Evolutionary conservation across 352 stramenopile species (phyloP), one percentile per base, ranked within the genome.

Genomic region (Phytophthora pinifolia): DNA sequence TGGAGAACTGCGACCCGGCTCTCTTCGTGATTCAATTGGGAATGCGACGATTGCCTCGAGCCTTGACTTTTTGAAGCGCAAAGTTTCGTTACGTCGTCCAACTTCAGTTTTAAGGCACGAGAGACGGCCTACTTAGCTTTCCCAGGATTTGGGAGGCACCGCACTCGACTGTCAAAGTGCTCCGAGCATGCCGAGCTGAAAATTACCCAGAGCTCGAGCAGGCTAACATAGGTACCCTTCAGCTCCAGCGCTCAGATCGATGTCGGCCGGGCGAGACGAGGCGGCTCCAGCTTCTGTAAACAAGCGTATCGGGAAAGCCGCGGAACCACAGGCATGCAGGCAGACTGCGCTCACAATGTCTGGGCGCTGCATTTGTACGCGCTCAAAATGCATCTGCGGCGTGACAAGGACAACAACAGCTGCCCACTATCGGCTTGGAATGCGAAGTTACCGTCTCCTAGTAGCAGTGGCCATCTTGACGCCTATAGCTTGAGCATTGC

Each of bases 81-180:
- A n/a, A n/a, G n/a, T n/a, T n/a, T n/a, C n/a, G n/a, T n/a, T n/a
- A n/a, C n/a, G n/a, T n/a, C n/a, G n/a, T n/a, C n/a, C n/a, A n/a
- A 62, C 59, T 61, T 66, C 50, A 66, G 58, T 61, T 66, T 66
- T 62, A 37, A 56, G 53, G 41, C 35, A 48, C 12, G 41, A 53
- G 52, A 65, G 44, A 51, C 22, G 47, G 52, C 22, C 38, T 48
- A 52, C 4, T 34, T 27, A 30, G 43, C 18, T 48, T 37, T 46
- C 27, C 13, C 17, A 32, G 14, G 46, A 50, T 58, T 55, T 39
- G 55, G 55, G 33, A 52, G 32, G 48, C 17, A 50, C 43, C 33
- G 34, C 45, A 62, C 54, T 56, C 30, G 44, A 55, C 54, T 48
- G 22, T 18, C 25, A 48, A 48, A 62, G 44, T 36, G 54, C 30